Base-by-base conservation (phyloP, 305 asterid genomes). In the Fraxinus ornus region DNA sequence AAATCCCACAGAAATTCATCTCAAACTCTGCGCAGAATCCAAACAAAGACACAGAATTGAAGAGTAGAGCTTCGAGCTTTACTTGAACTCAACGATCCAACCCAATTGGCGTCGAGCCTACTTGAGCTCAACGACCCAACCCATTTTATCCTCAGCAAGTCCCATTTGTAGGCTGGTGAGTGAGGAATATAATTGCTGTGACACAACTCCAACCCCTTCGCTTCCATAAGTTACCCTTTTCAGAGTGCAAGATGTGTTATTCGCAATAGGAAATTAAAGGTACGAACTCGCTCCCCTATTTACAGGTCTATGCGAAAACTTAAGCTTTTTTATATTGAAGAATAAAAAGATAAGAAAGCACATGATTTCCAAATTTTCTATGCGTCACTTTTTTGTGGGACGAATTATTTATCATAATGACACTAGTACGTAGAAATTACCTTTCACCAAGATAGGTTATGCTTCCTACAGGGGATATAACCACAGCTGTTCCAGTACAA, bases 401-500 rank as follows among this genome's bases (percentile, higher is more conserved):
- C 8, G 13, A 57, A 57, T 21, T 60, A 60, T 60, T 60, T 7
- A 60, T 7, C 62, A 52, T 52, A 21, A 60, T 60, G 28, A 60
- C 5, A 3, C 2, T 21, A 60, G 70, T 21, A 19, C 7, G 22
- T 19, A 21, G n/a, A 41, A 37, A 24, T 84, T 80, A 93, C 98
- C 96, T 92, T 89, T 89, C 88, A 84, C 90, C 88, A n/a, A 68
- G 89, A 85, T 93, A 90, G 17, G 99, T 95, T 64, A 95, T 87
- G 91, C 98, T 94, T 83, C 99, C 99, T 8, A 95, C 99, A 41
- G 99, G 99, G 64, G 97, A 90, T 60, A 95, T 89, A 74, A 94
- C 99, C 47, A 95, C 98, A 0, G 98, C 99, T 24, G 99, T 94
- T 84, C 99, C 99, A 0, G 98, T 95, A 82, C 99, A 95, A 83